phyloP scores from a whole-genome alignment of 768 basidiomycete species.

The Dendrothele bispora region DNA sequence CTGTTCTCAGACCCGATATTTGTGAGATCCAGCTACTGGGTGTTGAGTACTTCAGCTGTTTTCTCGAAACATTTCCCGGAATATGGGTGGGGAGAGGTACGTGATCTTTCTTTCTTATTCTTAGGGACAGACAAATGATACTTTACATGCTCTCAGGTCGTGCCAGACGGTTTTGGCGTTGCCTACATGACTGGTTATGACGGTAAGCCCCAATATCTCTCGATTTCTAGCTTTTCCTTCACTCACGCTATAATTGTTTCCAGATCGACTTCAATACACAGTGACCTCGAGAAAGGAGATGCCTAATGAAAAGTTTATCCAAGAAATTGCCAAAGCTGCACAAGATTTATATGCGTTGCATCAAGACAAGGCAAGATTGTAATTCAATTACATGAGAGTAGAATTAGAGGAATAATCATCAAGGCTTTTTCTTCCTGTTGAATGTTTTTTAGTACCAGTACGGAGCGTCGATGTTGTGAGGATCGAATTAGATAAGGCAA shows the following conservation, averaged over 20 bases:
- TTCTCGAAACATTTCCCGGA: conserved; percentile 81
- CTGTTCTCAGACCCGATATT: conserved; percentile 78
- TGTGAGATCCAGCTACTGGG: conserved; percentile 76
- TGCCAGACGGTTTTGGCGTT: conserved; percentile 92
- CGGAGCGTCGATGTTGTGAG: too few species aligned
- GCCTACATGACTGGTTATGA: conserved; percentile 93
- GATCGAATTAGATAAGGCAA: too few species aligned
- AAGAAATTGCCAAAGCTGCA: conserved; percentile 62
- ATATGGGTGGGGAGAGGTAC: conserved; percentile 92
- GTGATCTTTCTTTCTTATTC: conserved; percentile 11
- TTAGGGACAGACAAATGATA: background rate
- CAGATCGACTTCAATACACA: conserved; percentile 83
- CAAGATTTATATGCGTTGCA: conserved; percentile 73
- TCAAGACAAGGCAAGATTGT: conserved; percentile 36
- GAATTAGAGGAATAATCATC: too few species aligned
- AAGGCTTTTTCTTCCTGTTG: too few species aligned
- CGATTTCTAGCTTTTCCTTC: conserved; percentile 9
- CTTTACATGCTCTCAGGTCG: conserved; percentile 54
- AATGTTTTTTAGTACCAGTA: too few species aligned
- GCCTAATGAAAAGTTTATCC: conserved; percentile 73
- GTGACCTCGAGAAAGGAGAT: conserved; percentile 84
- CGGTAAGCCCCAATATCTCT: conserved; percentile 48
- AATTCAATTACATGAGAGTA: too few species aligned
- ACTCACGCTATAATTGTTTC: background rate
- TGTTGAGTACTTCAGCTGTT: conserved; percentile 86